Percentiles rank a stretch among this genome's conserved stretches.
phyloP scores from a whole-genome alignment of 306 rosid genomes.

The Begonia loranthoides region DNA sequence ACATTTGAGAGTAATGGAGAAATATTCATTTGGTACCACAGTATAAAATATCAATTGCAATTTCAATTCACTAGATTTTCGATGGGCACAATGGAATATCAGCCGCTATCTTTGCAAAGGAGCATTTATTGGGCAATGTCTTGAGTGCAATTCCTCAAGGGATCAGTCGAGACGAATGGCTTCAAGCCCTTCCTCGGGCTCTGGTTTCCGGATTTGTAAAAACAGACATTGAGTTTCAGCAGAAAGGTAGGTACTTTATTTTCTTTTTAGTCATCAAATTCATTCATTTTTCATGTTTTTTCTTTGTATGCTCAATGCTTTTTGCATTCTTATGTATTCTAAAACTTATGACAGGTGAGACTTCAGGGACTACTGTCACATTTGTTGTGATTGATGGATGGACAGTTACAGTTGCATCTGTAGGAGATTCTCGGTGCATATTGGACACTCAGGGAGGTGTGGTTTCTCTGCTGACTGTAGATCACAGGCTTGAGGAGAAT shows the following conservation, averaged over 20 bases:
- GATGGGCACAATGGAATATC: conserved; percentile 98
- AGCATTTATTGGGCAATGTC: conserved; percentile 60
- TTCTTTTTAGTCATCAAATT: too few species aligned
- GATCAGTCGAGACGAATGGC: conserved; percentile 85
- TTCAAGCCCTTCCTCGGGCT: conserved; percentile 93
- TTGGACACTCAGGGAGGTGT: conserved; percentile 87
- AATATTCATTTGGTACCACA: conserved; percentile 16
- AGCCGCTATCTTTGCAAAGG: conserved; percentile 85
- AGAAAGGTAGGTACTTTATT: conserved; percentile 34
- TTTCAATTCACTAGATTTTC: conserved; percentile 59
- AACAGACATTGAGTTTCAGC: conserved; percentile 96
- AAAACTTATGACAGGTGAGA: conserved; percentile 59
- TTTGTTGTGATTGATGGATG: conserved; percentile 83
- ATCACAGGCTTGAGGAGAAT: conserved; percentile 94
- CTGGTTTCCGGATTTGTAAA: conserved; percentile 92
- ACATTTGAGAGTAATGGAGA: conserved; percentile 37
- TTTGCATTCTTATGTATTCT: not conserved
- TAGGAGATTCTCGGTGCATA: conserved; percentile 98
- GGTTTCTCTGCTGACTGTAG: conserved; percentile 90
- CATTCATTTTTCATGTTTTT: too few species aligned
- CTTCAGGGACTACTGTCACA: conserved; percentile 99
- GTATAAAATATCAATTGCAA: conserved; percentile 27
- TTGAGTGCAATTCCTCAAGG: conserved; percentile 93
- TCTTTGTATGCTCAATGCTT: too few species aligned
- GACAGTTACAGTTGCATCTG: conserved; percentile 97